A percentile compares a stretch with the other conserved stretches of the same genome.
phyloP scores from a whole-genome alignment of 352 stramenopile species.

The Phytopythium kandeliae region DNA sequence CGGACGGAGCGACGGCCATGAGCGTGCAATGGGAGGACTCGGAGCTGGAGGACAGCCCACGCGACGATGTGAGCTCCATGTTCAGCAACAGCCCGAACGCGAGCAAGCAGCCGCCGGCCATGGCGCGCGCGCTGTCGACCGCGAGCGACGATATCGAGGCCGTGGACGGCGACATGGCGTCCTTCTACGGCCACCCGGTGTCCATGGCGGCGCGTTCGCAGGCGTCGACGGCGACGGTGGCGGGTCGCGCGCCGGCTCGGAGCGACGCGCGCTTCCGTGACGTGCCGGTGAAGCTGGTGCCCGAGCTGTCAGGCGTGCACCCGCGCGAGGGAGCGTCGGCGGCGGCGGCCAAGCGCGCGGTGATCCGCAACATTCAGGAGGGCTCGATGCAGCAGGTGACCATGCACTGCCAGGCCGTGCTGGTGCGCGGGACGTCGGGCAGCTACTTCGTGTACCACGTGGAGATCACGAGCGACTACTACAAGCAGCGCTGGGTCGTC shows the following conservation, averaged over 20 bases:
- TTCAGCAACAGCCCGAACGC: conserved; percentile 68
- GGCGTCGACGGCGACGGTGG: conserved; percentile 11
- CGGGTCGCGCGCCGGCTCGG: conserved; percentile 15
- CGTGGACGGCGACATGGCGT: conserved; percentile 29
- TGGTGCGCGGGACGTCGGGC: conserved; percentile 67
- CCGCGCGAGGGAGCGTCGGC: conserved; percentile 15
- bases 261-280: conserved; percentile 38
- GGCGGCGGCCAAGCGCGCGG: conserved; percentile 52
- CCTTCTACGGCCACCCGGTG: conserved; percentile 28
- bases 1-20: neutral
- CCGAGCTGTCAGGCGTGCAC: conserved; percentile 15
- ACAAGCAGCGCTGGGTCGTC: conserved; percentile 87
- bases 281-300: conserved; percentile 47
- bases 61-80: conserved; percentile 64
- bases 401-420: conserved; percentile 64
- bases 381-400: conserved; percentile 73
- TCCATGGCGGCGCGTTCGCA: neutral
- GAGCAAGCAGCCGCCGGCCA: conserved; percentile 4
- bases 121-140: conserved; percentile 35
- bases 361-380: conserved; percentile 71
- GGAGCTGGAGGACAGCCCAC: conserved; percentile 67
- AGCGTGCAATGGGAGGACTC: conserved; percentile 64
- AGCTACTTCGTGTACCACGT: conserved; percentile 85
- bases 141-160: conserved; percentile 33
- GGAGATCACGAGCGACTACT: conserved; percentile 84